Base-by-base conservation (phyloP, 2,329 filamentous ascomycete genomes). In the Colletotrichum eleusines region DNA sequence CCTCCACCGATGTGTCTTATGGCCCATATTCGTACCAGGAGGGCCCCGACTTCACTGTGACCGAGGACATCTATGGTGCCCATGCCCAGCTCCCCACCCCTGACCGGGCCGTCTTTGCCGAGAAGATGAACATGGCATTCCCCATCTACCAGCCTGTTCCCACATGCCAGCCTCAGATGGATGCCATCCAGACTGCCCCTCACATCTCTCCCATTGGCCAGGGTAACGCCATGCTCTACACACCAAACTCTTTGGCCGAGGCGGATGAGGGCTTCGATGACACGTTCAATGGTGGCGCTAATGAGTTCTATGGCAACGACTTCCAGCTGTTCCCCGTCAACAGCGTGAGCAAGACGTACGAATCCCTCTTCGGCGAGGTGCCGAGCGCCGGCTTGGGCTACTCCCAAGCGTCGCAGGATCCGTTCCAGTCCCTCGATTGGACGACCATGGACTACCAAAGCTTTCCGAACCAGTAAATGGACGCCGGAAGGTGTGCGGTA, bases 161-260 rank as follows among this genome's bases (percentile, higher is more conserved):
- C 18, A 75, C 84, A 50, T 82, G 79, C 75, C 81, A 81, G 40
- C 80, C 81, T n/a, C 78, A 75, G 69, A 73, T 72, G 57, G 68
- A 67, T 77, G 74, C 73, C 74, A 74, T 70, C 74, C 74, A 76
- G 69, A 75, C 75, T 40, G 79, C 81, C 40, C 81, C 85, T 33
- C 90, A 93, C 72, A 87, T 94, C 72, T 94, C 92, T 4, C 91
- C 91, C 11, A 85, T 86, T 64, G 92, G 90, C 6, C 91, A 93
- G 75, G 86, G 87, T 44, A 90, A 91, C 71, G 83, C 89, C 1
- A 92, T 93, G 82, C 85, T 94, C 40, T 92, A 86, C 80, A 92
- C 91, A 12, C 90, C 92, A 58, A 85, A 86, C 51, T 90, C 90
- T 0, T 79, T 89, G 71, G 82, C 83, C 23, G 87, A 89, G 31